Evolutionary conservation across 495 filamentous ascomycete species (phyloP).

Genomic region (Chlorociboria aeruginascens): DNA sequence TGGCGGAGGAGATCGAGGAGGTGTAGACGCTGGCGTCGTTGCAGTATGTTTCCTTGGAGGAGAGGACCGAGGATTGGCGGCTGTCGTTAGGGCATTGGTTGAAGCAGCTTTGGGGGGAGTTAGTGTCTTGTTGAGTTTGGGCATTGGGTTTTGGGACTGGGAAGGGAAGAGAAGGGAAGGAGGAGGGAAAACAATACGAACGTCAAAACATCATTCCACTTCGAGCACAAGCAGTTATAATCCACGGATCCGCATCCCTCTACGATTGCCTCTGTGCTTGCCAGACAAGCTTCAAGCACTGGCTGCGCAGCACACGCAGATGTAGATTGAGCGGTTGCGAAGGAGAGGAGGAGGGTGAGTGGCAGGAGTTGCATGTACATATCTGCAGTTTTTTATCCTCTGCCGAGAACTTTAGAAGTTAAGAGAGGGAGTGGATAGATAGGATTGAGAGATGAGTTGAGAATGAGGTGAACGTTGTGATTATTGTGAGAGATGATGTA

Average conservation of each 20-base stretch:
- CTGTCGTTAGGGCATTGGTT: conserved; percentile 16
- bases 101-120: conserved; percentile 9
- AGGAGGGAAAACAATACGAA: conserved; percentile 1
- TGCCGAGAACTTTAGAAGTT: too few species aligned
- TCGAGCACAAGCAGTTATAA: conserved; percentile 13
- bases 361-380: conserved; percentile 9
- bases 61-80: not conserved
- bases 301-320: conserved; percentile 13
- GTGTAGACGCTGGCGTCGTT: conserved; percentile 6
- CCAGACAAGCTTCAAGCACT: conserved; percentile 12
- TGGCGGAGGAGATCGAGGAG: conserved; percentile 2
- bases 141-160: not conserved
- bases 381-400: too few species aligned
- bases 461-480: too few species aligned
- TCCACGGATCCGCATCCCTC: conserved; percentile 6
- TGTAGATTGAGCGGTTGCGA: conserved; percentile 1
- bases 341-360: conserved; percentile 8
- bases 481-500: too few species aligned
- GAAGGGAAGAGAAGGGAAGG: not conserved
- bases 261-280: conserved; percentile 8
- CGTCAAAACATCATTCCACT: conserved; percentile 14
- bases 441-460: too few species aligned
- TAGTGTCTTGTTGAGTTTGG: too few species aligned
- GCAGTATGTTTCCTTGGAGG: conserved; percentile 9
- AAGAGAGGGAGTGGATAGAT: too few species aligned